phyloP scores from a whole-genome alignment of 352 stramenopile species.

The Aphanomyces astaci region DNA sequence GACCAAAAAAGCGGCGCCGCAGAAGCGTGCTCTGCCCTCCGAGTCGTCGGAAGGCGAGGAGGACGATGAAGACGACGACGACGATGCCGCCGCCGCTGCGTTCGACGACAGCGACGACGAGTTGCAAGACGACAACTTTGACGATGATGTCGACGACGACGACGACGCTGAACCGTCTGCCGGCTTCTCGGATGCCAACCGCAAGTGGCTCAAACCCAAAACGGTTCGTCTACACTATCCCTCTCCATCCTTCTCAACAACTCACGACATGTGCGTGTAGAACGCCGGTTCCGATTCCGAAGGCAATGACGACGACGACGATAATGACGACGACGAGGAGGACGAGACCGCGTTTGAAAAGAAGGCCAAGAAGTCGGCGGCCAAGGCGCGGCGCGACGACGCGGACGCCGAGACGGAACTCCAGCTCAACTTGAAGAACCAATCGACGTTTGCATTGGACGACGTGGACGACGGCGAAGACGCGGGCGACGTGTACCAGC shows the following conservation, averaged over 20 bases:
- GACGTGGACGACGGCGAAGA: constrained; percentile 63
- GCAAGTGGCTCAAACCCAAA: constrained; percentile 79
- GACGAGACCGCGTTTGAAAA: constrained; percentile 82
- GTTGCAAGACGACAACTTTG: constrained; percentile 31
- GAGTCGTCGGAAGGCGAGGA: constrained; percentile 50
- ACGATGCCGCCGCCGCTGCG: no score
- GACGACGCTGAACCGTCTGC: constrained; percentile 30
- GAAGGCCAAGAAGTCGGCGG: constrained; percentile 73
- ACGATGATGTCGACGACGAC: constrained; percentile 33
- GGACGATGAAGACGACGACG: constrained; percentile 40
- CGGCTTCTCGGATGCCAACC: constrained; percentile 79
- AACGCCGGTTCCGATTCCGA: constrained; percentile 29
- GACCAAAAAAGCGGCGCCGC: constrained; percentile 31
- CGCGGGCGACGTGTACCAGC: constrained; percentile 85
- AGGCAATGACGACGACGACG: constrained; percentile 39
- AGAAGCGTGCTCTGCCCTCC: constrained; percentile 54
- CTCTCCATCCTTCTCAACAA: constrained; percentile 20
- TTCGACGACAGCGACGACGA: constrained; percentile 48
- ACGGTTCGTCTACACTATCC: neutral
- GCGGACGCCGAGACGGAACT: constrained; percentile 78
- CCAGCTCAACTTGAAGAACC: constrained; percentile 79
- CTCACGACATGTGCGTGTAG: neutral
- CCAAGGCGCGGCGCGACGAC: constrained; percentile 58
- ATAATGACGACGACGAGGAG: constrained; percentile 45
- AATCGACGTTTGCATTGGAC: constrained; percentile 74